A percentile compares a stretch with the other conserved stretches of the same genome.
Conservation (phyloP, 257 asterid genomes). For the Gardenia jasminoides region DNA sequence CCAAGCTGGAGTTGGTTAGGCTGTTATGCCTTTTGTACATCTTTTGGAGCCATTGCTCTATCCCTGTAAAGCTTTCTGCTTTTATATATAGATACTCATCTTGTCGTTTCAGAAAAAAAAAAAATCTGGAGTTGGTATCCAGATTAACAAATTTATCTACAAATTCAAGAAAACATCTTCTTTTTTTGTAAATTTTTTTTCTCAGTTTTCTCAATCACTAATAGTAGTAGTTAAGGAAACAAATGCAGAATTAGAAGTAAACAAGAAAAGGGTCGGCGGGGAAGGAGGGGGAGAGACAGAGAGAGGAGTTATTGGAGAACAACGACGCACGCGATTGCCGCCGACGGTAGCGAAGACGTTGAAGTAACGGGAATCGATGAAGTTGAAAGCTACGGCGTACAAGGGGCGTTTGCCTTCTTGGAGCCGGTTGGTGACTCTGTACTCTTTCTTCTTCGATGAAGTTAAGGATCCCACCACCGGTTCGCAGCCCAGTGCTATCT, state of each 20-base stretch:
- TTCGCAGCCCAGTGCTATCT: slow-evolving; percentile 68
- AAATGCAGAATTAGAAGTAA: too few species aligned
- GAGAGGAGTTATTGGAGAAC: too few species aligned
- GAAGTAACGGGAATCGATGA: slow-evolving; percentile 81
- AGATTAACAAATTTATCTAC: not conserved
- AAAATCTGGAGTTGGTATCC: not conserved
- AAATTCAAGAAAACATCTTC: not conserved
- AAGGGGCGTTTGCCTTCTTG: slow-evolving; percentile 97
- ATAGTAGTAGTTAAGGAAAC: not conserved
- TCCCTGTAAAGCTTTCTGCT: too few species aligned
- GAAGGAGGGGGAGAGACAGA: not conserved
- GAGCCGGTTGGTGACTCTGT: slow-evolving; percentile 78
- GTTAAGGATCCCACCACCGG: slow-evolving; percentile 78
- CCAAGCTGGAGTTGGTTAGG: not conserved
- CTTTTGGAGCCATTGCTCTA: too few species aligned
- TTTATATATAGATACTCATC: too few species aligned
- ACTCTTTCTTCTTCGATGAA: slow-evolving; percentile 76
- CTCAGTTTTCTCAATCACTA: not conserved
- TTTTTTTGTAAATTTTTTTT: not conserved
- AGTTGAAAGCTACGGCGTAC: slow-evolving; percentile 90
- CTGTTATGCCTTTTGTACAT: too few species aligned
- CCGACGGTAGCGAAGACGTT: slow-evolving; percentile 95
- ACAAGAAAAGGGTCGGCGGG: not conserved
- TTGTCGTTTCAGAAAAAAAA: too few species aligned
- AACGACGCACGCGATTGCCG: slow-evolving; percentile 64